Base-by-base conservation (phyloP, 2,329 filamentous ascomycete genomes). In the Sporothrix variecibatus region DNA sequence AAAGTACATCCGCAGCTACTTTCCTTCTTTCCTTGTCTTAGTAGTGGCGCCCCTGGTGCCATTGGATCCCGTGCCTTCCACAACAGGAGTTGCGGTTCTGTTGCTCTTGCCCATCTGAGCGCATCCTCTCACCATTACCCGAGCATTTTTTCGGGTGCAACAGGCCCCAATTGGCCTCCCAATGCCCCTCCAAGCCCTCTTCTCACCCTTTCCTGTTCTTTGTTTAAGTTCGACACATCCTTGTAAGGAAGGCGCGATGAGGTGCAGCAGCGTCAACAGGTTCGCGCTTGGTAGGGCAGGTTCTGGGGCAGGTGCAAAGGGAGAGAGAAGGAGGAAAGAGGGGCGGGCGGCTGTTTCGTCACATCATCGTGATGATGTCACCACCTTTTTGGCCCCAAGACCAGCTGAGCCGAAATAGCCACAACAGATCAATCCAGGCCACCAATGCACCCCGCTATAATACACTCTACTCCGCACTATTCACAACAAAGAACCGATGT, bases 291-390 rank as follows among this genome's bases (percentile, higher is more conserved):
- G 51, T 15, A 56, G 23, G 11, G 23, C 7, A 34, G 51, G 7
- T 20, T 26, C 7, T 9, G n/a, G 11, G 67, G 28, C 17, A 51
- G 28, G 26, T 53, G 28, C 26, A 38, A 34, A 69, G 46, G 67
- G 20, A 46, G 15, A 17, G 65, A 51, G 28, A 20, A 20, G 12
- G 17, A 64, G 64, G 64, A 56, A 38, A 53, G 51, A 56, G 51
- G 68, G 53, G 69, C 43, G 43, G 70, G 65, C 70, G 38, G 51
- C 28, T 34, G 23, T 69, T 71, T 68, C 71, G 71, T 68, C 71
- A 60, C 68, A 26, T 49, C 46, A 51, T 67, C 69, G 73, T 69
- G 68, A 72, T 72, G 72, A 75, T 70, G 72, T 65, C 72, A 72
- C 69, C 53, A 38, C 40, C 43, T 43, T 69, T 70, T 67, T 26